Base-by-base conservation (phyloP, 2,329 filamentous ascomycete genomes). In the Exophiala calicioides region DNA sequence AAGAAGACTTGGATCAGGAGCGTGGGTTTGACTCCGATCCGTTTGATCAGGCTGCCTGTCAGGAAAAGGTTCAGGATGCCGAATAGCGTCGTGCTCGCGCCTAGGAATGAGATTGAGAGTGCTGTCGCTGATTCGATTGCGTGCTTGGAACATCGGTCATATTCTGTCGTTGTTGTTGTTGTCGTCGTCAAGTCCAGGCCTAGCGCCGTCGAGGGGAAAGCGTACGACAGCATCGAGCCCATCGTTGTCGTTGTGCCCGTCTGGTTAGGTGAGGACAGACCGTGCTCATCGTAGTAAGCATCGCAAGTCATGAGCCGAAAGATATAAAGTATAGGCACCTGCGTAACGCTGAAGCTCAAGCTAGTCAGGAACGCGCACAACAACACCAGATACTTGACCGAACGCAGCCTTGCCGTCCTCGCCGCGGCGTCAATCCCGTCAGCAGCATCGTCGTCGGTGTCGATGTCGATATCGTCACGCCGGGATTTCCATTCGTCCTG, bases 241-340 rank as follows among this genome's bases (percentile, higher is more conserved):
- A 26, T 15, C 16, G 15, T n/a, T 10, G 7, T 20, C 7, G 39
- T 20, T 23, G 16, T 19, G 8, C 10, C 13, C 7, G 7, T 27
- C 7, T 7, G 24, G 24, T 7, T 23, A 23, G 18, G 13, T 8
- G 36, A 33, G 20, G 18, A 19, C 16, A 27, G 15, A 9, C 13
- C 13, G 9, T 86, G 78, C 2, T 69, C 69, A 26, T 73, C 68
- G 65, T 87, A 88, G 62, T 81, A 88, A 40, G 78, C 75, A 44
- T 88, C 81, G 65, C 85, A 88, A 38, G 80, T 81, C 83, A 88
- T 87, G 1, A 85, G 62, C 47, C 82, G 81, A 57, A 88, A 86
- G 18, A 84, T 81, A 63, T 84, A 85, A 34, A 85, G 64, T 4
- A 77, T 15, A 12, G 73, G 73, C 3, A 75, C 73, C 58, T 76